These are phyloP conservation scores for Prunella vulgaris DNA, from an alignment of 257 asterid species.

Conservation along the genomic window DNA sequence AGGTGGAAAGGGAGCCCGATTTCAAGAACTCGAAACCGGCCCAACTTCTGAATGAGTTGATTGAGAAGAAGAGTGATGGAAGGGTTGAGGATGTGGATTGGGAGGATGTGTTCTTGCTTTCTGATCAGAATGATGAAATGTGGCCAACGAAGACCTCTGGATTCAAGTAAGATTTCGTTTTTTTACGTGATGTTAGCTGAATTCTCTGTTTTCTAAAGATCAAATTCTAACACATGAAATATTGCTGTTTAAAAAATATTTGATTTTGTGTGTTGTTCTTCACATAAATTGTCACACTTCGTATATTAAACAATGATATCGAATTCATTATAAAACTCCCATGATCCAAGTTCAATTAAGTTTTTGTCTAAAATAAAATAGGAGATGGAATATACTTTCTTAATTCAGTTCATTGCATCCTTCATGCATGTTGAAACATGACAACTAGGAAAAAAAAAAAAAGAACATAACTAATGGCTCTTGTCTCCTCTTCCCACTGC, in stretches of 20 bases:
- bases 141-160: constrained; percentile 55
- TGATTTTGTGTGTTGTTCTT: too few relatives aligned
- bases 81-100: constrained; percentile 61
- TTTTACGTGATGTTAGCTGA: background rate
- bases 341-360: too few relatives aligned
- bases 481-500: constrained; percentile 14
- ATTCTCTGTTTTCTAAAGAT: background rate
- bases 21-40: constrained; percentile 58
- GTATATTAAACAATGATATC: too few relatives aligned
- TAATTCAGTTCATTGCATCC: background rate
- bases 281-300: too few relatives aligned
- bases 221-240: too few relatives aligned
- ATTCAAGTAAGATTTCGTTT: constrained; percentile 43
- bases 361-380: background rate
- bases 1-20: constrained; percentile 48
- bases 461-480: background rate
- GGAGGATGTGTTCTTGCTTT: constrained; percentile 85
- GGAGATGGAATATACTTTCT: background rate
- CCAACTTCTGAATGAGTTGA: constrained; percentile 38
- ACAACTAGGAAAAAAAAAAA: constrained; percentile 16
- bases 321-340: too few relatives aligned
- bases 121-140: constrained; percentile 48
- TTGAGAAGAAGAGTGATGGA: constrained; percentile 35
- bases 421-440: constrained; percentile 23
- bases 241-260: too few relatives aligned